Percentiles rank a stretch among this genome's conserved stretches.
Evolutionary conservation across 1,284 basidiomycete genomes (phyloP).

Genomic region (Sutorius eximius): DNA sequence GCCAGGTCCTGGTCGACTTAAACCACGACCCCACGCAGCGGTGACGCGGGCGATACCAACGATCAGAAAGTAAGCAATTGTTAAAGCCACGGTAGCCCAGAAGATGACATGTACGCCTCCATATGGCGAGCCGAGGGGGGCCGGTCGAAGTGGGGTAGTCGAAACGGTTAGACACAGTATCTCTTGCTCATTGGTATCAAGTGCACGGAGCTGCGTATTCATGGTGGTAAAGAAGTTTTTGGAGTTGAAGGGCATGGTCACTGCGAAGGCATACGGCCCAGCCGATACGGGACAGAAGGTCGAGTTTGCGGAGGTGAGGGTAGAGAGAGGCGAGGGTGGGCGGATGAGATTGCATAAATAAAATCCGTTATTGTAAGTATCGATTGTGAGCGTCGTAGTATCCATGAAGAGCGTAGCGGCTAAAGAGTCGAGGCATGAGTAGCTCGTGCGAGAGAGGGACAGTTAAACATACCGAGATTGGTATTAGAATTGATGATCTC

Average conservation of each 20-base stretch:
- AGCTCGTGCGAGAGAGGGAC: conserved; percentile 2
- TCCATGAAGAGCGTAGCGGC: conserved; percentile 84
- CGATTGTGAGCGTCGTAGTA: conserved; percentile 76
- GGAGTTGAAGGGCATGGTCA: conserved; percentile 69
- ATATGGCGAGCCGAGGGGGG: conserved; percentile 51
- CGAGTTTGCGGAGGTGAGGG: conserved; percentile 33
- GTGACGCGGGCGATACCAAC: conserved; percentile 78
- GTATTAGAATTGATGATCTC: conserved; percentile 60
- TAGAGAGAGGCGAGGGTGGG: conserved; percentile 67
- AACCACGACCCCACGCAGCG: conserved; percentile 79
- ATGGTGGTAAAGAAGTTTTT: conserved; percentile 81
- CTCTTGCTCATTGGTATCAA: conserved; percentile 80
- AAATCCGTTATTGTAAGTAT: conserved; percentile 65
- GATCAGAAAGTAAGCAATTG: conserved; percentile 79
- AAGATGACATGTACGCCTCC: conserved; percentile 79
- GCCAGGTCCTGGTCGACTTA: conserved; percentile 55
- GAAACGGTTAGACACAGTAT: conserved; percentile 81
- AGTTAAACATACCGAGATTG: conserved; percentile 53
- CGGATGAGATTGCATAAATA: conserved; percentile 76
- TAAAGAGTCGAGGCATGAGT: conserved; percentile 1
- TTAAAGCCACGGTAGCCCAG: conserved; percentile 78
- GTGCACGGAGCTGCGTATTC: conserved; percentile 80
- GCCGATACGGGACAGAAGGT: conserved; percentile 73
- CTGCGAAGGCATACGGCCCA: conserved; percentile 81
- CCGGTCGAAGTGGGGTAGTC: conserved; percentile 74